Evolutionary conservation across 768 basidiomycete species (phyloP).

Genomic region (Tricholoma bakamatsutake): DNA sequence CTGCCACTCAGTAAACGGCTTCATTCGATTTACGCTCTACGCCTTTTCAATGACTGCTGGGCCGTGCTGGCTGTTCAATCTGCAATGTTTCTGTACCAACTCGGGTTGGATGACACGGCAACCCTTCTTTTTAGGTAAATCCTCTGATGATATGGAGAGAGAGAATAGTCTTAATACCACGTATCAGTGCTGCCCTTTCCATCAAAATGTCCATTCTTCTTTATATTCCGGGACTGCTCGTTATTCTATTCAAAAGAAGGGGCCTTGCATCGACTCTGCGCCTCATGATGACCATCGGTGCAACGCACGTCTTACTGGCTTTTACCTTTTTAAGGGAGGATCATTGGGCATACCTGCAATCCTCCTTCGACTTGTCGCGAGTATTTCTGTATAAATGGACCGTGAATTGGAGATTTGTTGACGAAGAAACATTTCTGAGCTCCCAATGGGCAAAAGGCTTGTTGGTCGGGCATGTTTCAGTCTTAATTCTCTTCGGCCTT

Average conservation of each 20-base stretch:
- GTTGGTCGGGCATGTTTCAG: constrained; percentile 56
- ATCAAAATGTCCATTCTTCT: constrained; percentile 94
- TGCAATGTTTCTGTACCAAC: constrained; percentile 61
- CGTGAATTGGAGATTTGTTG: constrained; percentile 92
- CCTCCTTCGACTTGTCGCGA: constrained; percentile 84
- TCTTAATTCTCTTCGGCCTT: constrained; percentile 60
- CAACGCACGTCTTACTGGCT: constrained; percentile 58
- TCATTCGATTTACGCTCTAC: constrained; percentile 87
- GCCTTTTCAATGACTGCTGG: constrained; percentile 97
- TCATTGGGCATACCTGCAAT: constrained; percentile 57
- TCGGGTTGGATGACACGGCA: constrained; percentile 53
- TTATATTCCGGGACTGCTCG: constrained; percentile 83
- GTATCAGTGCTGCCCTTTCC: constrained; percentile 67
- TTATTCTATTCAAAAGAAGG: constrained; percentile 71
- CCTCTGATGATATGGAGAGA: neutral
- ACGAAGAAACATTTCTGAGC: constrained; percentile 72
- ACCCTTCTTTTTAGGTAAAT: constrained; percentile 70
- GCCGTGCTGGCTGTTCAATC: constrained; percentile 59
- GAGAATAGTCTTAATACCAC: constrained; percentile 3
- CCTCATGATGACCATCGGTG: constrained; percentile 41
- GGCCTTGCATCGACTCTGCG: constrained; percentile 51
- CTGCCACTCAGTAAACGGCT: constrained; percentile 87
- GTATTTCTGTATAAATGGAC: constrained; percentile 96
- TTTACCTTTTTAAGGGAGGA: constrained; percentile 62
- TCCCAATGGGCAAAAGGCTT: constrained; percentile 53